A percentile compares a stretch with the other conserved stretches of the same genome.
Evolutionary conservation across 306 rosid genomes (phyloP).

Genomic region (Senna tora): DNA sequence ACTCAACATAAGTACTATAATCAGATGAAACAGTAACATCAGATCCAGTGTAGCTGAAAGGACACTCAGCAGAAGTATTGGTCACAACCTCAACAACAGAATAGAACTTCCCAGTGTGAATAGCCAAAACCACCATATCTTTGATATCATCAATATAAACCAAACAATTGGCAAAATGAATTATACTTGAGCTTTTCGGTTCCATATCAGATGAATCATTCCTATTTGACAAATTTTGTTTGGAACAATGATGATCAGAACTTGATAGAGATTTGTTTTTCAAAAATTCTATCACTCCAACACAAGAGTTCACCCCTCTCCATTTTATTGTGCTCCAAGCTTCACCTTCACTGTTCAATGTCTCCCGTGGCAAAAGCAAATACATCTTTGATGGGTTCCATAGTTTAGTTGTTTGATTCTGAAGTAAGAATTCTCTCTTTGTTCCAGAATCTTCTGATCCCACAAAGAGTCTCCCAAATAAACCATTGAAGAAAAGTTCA

Average conservation of each 20-base stretch:
- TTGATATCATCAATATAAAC: slow-evolving; percentile 42
- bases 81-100: slow-evolving; percentile 53
- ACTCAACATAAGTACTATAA: slow-evolving; percentile 48
- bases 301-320: slow-evolving; percentile 59
- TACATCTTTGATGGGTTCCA: slow-evolving; percentile 61
- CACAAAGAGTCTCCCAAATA: slow-evolving; percentile 61
- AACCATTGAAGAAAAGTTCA: slow-evolving; percentile 67
- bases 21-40: slow-evolving; percentile 36
- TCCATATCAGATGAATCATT: slow-evolving; percentile 38
- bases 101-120: slow-evolving; percentile 68
- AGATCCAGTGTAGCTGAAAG: slow-evolving; percentile 51
- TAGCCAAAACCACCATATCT: slow-evolving; percentile 69
- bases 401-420: slow-evolving; percentile 40
- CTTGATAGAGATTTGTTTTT: slow-evolving; percentile 39
- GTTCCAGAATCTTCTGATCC: slow-evolving; percentile 46
- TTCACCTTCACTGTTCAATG: slow-evolving; percentile 33
- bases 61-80: slow-evolving; percentile 55
- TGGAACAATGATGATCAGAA: slow-evolving; percentile 30
- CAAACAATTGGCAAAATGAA: slow-evolving; percentile 55
- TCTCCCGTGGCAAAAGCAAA: slow-evolving; percentile 64
- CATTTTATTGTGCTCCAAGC: slow-evolving; percentile 57
- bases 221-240: slow-evolving; percentile 31
- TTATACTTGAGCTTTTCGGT: slow-evolving; percentile 25
- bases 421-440: slow-evolving; percentile 57
- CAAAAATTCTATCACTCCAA: slow-evolving; percentile 49